Conservation (phyloP, 352 stramenopile species). For the Phytophthora brassicae region DNA sequence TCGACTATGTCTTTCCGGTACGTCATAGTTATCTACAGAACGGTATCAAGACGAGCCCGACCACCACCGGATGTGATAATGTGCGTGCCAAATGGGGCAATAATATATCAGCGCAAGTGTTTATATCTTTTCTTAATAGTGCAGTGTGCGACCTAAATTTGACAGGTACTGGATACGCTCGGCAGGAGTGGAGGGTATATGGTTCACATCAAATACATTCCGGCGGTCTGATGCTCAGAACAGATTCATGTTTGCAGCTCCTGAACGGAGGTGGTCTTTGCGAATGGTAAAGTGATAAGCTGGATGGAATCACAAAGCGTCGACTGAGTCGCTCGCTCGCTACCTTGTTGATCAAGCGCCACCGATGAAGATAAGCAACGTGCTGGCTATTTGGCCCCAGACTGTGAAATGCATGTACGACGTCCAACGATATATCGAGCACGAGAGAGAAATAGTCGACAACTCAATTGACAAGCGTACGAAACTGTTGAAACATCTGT, state of each 20-base stretch:
- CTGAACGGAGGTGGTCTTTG: constrained; percentile 1
- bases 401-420: not conserved
- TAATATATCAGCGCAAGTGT: constrained; percentile 8
- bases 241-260: constrained; percentile 17
- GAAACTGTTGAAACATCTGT: too few species aligned
- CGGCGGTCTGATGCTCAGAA: constrained; percentile 9
- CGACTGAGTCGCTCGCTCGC: constrained; percentile 7
- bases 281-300: constrained; percentile 13
- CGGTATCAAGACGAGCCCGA: not conserved
- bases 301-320: constrained; percentile 13
- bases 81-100: constrained; percentile 11
- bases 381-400: not conserved
- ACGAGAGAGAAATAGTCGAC: not conserved
- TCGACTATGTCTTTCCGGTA: constrained; percentile 7
- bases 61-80: constrained; percentile 6
- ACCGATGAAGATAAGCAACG: constrained; percentile 15
- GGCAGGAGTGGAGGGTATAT: constrained; percentile 5
- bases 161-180: constrained; percentile 3
- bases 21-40: constrained; percentile 4
- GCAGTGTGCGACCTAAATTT: constrained; percentile 3
- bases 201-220: constrained; percentile 14
- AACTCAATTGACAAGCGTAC: too few species aligned
- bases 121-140: constrained; percentile 13
- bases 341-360: constrained; percentile 9
- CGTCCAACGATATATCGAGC: not conserved